These are phyloP conservation scores for Kalmusia sp. DNA, from an alignment of 2,329 filamentous ascomycete species.

Conservation along the genomic window DNA sequence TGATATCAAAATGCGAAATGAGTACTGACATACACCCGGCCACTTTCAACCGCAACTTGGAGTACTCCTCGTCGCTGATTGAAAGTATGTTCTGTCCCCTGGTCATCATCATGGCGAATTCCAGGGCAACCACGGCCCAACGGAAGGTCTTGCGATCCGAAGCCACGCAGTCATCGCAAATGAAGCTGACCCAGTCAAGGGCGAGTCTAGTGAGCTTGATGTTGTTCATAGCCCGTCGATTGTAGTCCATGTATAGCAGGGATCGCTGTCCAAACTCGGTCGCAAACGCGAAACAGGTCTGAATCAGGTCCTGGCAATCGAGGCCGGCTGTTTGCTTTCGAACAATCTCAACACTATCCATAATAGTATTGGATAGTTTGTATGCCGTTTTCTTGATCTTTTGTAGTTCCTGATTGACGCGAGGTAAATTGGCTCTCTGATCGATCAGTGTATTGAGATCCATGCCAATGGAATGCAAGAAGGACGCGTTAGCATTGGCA, in stretches of 20 bases:
- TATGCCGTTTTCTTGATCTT: conserved; percentile 96
- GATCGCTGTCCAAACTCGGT: conserved; percentile 98
- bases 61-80: conserved; percentile 87
- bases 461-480: conserved; percentile 79
- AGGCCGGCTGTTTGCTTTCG: conserved; percentile 82
- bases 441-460: conserved; percentile 90
- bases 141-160: conserved; percentile 95
- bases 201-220: conserved; percentile 91
- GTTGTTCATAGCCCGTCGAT: conserved; percentile 95
- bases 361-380: conserved; percentile 96
- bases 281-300: conserved; percentile 98
- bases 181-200: conserved; percentile 96
- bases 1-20: conserved; percentile 98
- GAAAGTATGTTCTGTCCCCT: conserved; percentile 91
- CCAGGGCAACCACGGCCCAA: conserved; percentile 93
- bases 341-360: conserved; percentile 97
- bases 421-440: conserved; percentile 88
- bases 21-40: conserved; percentile 96
- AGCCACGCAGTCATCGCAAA: conserved; percentile 94
- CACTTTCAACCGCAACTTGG: conserved; percentile 82
- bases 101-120: conserved; percentile 98
- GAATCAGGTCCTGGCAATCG: conserved; percentile 93
- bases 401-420: conserved; percentile 88
- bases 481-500: conserved; percentile 77
- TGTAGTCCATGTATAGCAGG: conserved; percentile 93